Conservation (phyloP, 2,329 filamentous ascomycete genomes). For the Colletotrichum neosansevieriae region DNA sequence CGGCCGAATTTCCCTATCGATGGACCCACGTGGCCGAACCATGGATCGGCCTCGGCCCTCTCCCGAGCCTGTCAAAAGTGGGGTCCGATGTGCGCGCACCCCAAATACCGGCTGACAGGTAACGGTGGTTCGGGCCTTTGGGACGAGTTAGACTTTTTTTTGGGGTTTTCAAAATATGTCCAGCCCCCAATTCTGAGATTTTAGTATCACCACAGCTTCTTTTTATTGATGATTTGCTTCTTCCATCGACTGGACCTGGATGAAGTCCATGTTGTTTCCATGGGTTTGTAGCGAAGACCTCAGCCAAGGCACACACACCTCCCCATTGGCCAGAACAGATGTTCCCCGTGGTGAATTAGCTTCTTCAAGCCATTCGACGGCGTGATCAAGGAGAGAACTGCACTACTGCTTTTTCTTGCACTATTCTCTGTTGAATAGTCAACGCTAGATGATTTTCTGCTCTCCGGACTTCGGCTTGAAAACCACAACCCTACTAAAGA, state of each 20-base stretch:
- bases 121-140: constrained; percentile 7
- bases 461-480: too few species aligned
- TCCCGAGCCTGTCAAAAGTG: constrained; percentile 28
- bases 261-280: not conserved
- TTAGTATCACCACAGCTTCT: not conserved
- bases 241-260: not conserved
- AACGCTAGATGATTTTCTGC: too few species aligned
- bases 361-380: too few species aligned
- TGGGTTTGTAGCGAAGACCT: too few species aligned
- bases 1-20: constrained; percentile 10
- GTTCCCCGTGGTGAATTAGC: too few species aligned
- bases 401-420: too few species aligned
- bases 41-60: constrained; percentile 23
- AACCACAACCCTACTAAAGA: too few species aligned
- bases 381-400: too few species aligned
- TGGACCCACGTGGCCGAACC: constrained; percentile 27
- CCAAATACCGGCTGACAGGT: constrained; percentile 20
- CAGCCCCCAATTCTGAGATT: not conserved
- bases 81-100: not conserved
- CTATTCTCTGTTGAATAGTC: too few species aligned
- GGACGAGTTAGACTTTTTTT: not conserved
- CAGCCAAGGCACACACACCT: too few species aligned
- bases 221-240: not conserved
- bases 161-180: not conserved
- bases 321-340: too few species aligned